These are phyloP conservation scores for Rosa persica DNA, from an alignment of 306 rosid species.

Conservation along the genomic window DNA sequence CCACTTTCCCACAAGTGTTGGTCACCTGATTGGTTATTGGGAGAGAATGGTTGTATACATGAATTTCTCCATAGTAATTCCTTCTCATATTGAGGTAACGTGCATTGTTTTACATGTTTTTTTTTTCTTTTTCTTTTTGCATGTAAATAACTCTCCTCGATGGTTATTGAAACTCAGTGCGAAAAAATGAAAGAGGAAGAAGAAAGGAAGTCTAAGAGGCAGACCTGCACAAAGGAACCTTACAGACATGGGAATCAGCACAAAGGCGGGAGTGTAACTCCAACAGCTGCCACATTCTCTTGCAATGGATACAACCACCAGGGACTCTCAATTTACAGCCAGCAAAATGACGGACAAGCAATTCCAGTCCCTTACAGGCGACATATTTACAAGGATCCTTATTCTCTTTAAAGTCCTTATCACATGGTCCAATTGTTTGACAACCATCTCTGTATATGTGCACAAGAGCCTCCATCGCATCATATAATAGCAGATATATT, in stretches of 20 bases:
- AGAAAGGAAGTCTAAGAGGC: conserved; percentile 4
- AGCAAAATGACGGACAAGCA: conserved; percentile 92
- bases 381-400: conserved; percentile 64
- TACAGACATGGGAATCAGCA: conserved; percentile 53
- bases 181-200: not conserved
- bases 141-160: no score
- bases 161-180: not conserved
- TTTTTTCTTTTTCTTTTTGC: no score
- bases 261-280: conserved; percentile 87
- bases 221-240: conserved; percentile 90
- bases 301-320: conserved; percentile 87
- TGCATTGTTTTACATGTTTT: no score
- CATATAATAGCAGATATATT: conserved; percentile 65
- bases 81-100: no score
- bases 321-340: conserved; percentile 78
- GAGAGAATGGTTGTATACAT: no score
- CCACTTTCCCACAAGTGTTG: no score
- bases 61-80: no score
- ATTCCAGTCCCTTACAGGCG: conserved; percentile 84
- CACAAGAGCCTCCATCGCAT: conserved; percentile 97
- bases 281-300: conserved; percentile 95
- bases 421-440: conserved; percentile 79
- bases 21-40: no score
- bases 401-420: conserved; percentile 70
- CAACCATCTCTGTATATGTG: conserved; percentile 95